Conservation (phyloP, 2,329 filamentous ascomycete genomes). For the Chrysoporthe puriensis region DNA sequence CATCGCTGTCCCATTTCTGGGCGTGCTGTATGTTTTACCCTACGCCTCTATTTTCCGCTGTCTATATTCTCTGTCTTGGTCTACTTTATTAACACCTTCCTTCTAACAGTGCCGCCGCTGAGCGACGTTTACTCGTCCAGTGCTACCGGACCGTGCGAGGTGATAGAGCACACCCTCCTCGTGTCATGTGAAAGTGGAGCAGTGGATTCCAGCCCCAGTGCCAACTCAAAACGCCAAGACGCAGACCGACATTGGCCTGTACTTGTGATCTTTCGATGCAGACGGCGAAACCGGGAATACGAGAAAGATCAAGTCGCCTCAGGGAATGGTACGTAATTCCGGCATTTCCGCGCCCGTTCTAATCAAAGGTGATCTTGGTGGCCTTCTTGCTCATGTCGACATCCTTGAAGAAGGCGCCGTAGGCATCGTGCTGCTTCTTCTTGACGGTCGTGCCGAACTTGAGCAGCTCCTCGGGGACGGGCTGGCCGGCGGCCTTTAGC, state of each 20-base stretch:
- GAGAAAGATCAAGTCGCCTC: neutral
- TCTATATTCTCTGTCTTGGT: constrained; percentile 30
- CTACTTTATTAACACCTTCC: constrained; percentile 36
- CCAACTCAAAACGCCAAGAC: constrained; percentile 7
- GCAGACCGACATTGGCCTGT: constrained; percentile 1
- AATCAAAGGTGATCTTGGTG: constrained; percentile 91
- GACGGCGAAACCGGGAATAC: neutral
- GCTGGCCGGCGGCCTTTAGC: constrained; percentile 85
- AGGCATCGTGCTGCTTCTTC: constrained; percentile 96
- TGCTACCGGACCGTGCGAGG: constrained; percentile 51
- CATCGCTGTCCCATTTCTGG: constrained; percentile 55
- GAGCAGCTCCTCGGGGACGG: constrained; percentile 85
- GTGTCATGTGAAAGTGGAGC: constrained; percentile 1
- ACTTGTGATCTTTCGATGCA: neutral
- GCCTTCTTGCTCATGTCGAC: constrained; percentile 80
- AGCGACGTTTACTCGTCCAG: constrained; percentile 57
- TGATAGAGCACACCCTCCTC: constrained; percentile 8
- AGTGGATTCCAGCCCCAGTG: neutral
- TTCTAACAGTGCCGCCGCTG: constrained; percentile 51
- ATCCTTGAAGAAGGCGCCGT: constrained; percentile 95
- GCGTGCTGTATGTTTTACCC: constrained; percentile 60
- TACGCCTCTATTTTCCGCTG: neutral
- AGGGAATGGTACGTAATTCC: neutral
- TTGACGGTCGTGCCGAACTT: constrained; percentile 98
- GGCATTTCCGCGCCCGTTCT: constrained; percentile 18